Evolutionary conservation across 2,329 filamentous ascomycete species (phyloP), one percentile per base, ranked within the genome.

Genomic region (Scedosporium boydii): DNA sequence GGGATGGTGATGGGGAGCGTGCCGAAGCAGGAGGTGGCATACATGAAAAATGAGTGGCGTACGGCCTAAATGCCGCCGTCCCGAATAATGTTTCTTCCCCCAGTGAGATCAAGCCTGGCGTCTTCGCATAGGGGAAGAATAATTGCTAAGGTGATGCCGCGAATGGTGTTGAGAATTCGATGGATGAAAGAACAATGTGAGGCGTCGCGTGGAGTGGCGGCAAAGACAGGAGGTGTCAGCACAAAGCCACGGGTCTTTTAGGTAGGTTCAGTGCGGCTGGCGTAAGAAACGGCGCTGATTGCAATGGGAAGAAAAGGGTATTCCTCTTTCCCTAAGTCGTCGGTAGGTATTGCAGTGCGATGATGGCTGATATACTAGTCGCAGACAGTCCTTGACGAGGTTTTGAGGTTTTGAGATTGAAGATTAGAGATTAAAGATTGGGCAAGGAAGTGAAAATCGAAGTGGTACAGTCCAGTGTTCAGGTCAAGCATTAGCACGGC

Each of bases 381-480:
- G 29, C 14, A 48, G 7, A 6, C 26, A 16, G 38, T 29, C 18
- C 29, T 42, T 23, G 16, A 18, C 21, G 27, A 34, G 58, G 26
- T 60, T n/a, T 42, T 14, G 21, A 18, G 12, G 44, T 38, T 21
- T 27, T 27, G 42, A 27, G 26, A 14, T 27, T 16, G 21, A 34
- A 14, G 41, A 29, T 41, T 51, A 14, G 44, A 18, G 58, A 23
- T 60, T 60, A 26, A 29, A 53, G 58, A 51, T 60, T 60, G 58
- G 58, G 58, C 58, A 60, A 48, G 58, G 58, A 51, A 60, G 58
- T 18, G 46, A 60, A 60, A 60, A 34, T 51, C 58, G 26, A 23
- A 60, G 55, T 58, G 29, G 12, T 29, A 34, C 14, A 14, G 55
- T 38, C 44, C 16, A 48, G 21, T n/a, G 21, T 53, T 53, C 48